Conservation (phyloP, 257 asterid species). For the Ilex asprella region DNA sequence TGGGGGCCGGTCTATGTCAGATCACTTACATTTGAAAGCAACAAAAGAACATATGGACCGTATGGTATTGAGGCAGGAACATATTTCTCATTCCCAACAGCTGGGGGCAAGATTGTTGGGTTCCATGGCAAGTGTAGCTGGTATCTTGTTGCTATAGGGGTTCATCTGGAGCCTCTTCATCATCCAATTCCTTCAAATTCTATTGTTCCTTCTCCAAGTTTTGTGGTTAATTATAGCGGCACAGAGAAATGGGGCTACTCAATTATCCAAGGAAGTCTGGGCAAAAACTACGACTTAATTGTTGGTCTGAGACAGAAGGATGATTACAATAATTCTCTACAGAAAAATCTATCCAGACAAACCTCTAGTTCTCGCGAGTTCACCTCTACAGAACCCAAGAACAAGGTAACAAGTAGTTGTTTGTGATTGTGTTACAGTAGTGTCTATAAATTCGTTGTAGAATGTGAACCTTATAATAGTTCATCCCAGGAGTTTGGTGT, state of each 20-base stretch:
- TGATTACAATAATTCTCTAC: constrained; percentile 14
- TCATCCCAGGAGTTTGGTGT: constrained; percentile 23
- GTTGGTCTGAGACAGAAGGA: constrained; percentile 54
- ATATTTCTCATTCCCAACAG: constrained; percentile 39
- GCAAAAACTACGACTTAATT: constrained; percentile 44
- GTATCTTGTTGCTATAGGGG: constrained; percentile 68
- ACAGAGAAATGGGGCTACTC: constrained; percentile 35
- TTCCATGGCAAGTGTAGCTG: constrained; percentile 69
- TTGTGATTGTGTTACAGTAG: too few species aligned
- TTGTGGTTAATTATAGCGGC: constrained; percentile 11
- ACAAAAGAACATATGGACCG: constrained; percentile 58
- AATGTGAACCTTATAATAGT: constrained; percentile 6
- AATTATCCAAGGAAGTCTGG: constrained; percentile 58
- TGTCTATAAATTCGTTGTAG: neutral
- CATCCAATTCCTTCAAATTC: constrained; percentile 15
- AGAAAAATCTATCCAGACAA: constrained; percentile 11
- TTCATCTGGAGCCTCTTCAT: constrained; percentile 44
- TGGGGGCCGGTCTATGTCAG: constrained; percentile 44
- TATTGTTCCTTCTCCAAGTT: constrained; percentile 24
- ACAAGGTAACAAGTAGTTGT: constrained; percentile 19
- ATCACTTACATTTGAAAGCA: constrained; percentile 58
- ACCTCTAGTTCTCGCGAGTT: constrained; percentile 23
- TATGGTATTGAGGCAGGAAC: constrained; percentile 64
- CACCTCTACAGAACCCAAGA: constrained; percentile 23
- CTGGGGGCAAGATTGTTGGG: constrained; percentile 57